Percentiles rank a stretch among this genome's conserved stretches.
phyloP scores from a whole-genome alignment of 768 basidiomycete genomes.

The Hortiboletus flavorubellus region DNA sequence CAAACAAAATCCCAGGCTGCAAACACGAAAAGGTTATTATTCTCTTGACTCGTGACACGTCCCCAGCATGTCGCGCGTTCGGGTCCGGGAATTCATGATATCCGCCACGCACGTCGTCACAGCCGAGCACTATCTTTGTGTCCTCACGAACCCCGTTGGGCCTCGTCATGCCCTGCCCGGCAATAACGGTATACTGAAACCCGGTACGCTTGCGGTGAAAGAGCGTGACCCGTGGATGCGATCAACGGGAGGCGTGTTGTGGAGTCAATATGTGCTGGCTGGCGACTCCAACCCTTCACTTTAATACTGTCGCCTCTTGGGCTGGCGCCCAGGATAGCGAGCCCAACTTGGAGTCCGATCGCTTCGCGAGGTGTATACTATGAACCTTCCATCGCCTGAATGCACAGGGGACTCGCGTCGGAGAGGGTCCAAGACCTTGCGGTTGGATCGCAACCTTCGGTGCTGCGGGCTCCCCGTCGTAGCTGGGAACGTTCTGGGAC shows the following conservation, averaged over 20 bases:
- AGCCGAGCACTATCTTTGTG: constrained; percentile 3
- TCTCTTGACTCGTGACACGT: not conserved
- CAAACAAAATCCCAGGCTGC: not conserved
- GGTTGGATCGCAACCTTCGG: constrained; percentile 20
- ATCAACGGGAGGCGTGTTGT: constrained; percentile 1
- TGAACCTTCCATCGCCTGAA: not conserved
- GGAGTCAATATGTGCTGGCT: not conserved
- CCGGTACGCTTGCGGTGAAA: not conserved
- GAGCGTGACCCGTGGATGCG: not conserved
- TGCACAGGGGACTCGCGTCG: not conserved
- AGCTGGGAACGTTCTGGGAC: constrained; percentile 10
- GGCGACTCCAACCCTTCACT: not conserved
- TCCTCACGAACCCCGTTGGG: constrained; percentile 4
- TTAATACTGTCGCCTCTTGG: constrained; percentile 10
- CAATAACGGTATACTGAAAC: not conserved
- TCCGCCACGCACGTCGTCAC: constrained; percentile 10
- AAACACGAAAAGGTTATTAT: constrained; percentile 1
- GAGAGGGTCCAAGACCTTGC: not conserved
- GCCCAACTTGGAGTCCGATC: constrained; percentile 7
- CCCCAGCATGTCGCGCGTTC: constrained; percentile 1
- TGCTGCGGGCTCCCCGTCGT: constrained; percentile 15
- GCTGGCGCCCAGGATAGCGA: not conserved
- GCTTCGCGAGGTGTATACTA: not conserved
- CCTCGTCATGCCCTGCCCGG: constrained; percentile 2
- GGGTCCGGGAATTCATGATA: constrained; percentile 20